These are phyloP conservation scores for Cercospora beticola DNA, from an alignment of 2,329 filamentous ascomycete genomes.

Conservation along the genomic window DNA sequence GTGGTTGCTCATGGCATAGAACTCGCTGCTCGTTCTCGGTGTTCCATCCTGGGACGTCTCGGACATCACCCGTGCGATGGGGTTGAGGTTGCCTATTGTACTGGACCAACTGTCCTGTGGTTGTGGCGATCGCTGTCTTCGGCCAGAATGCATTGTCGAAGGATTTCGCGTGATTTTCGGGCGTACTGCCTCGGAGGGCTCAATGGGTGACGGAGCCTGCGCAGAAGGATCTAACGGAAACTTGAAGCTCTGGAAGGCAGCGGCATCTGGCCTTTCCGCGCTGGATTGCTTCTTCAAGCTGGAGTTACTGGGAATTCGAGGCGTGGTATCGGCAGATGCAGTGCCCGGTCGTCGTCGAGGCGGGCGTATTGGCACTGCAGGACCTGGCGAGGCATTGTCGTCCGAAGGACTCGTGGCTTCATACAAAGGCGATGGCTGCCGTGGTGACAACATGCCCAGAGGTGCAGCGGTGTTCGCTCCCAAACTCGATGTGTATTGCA, in stretches of 20 bases:
- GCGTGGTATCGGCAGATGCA: conserved; percentile 34
- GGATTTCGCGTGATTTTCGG: conserved; percentile 34
- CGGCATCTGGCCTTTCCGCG: conserved; percentile 15
- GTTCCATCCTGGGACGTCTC: conserved; percentile 75
- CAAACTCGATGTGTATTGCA: conserved; percentile 65
- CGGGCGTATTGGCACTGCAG: conserved; percentile 25
- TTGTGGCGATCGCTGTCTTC: conserved; percentile 34
- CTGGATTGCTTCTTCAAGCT: conserved; percentile 20
- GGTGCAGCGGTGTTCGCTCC: conserved; percentile 19
- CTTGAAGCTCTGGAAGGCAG: conserved; percentile 29
- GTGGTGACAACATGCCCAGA: conserved; percentile 20
- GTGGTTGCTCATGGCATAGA: conserved; percentile 92
- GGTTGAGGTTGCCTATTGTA: conserved; percentile 54
- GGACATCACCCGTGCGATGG: conserved; percentile 69
- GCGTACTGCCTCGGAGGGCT: conserved; percentile 11
- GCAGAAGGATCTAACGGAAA: conserved; percentile 30
- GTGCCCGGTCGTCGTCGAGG: conserved; percentile 32
- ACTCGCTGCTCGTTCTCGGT: conserved; percentile 87
- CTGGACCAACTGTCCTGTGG: conserved; percentile 36
- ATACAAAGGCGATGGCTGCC: conserved; percentile 45
- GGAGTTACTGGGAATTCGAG: conserved; percentile 30
- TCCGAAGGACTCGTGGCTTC: conserved; percentile 41
- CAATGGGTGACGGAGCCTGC: conserved; percentile 30
- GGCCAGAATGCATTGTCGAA: conserved; percentile 39
- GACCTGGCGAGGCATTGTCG: conserved; percentile 8